These are phyloP conservation scores for Botrytis deweyae DNA, from an alignment of 2,329 filamentous ascomycete species.

Conservation along the genomic window DNA sequence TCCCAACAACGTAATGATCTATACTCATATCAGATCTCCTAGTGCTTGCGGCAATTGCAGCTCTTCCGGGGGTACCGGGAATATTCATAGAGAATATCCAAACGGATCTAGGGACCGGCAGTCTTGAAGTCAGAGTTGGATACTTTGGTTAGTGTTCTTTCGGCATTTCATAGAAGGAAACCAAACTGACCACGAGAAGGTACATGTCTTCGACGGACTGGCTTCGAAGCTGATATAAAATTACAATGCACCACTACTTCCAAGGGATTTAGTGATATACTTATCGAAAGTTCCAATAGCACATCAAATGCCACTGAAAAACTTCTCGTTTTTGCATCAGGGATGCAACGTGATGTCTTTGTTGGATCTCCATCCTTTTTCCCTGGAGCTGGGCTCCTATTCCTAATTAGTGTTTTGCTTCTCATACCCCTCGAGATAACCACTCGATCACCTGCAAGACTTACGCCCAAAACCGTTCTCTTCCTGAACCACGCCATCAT, in stretches of 20 bases:
- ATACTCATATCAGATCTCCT: not conserved
- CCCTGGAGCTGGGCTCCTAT: slow-evolving; percentile 7
- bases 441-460: not conserved
- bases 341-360: slow-evolving; percentile 1
- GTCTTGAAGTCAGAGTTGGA: slow-evolving; percentile 9
- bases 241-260: not conserved
- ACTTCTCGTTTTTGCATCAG: slow-evolving; percentile 1
- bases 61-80: slow-evolving; percentile 9
- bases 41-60: not conserved
- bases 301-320: not conserved
- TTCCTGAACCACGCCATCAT: slow-evolving; percentile 3
- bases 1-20: not conserved
- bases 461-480: not conserved
- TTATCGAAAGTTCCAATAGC: not conserved
- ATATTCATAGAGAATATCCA: slow-evolving; percentile 15
- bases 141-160: not conserved
- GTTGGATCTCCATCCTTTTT: slow-evolving; percentile 7
- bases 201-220: slow-evolving; percentile 1
- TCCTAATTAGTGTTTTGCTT: slow-evolving; percentile 9
- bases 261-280: slow-evolving; percentile 1
- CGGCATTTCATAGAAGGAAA: not conserved
- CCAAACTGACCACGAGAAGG: not conserved
- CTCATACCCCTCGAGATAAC: not conserved
- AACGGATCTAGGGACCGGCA: not conserved
- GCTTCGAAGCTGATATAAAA: not conserved